A percentile compares a stretch with the other conserved stretches of the same genome.
Conservation (phyloP, 2,329 filamentous ascomycete genomes). For the Diaporthe sp. region DNA sequence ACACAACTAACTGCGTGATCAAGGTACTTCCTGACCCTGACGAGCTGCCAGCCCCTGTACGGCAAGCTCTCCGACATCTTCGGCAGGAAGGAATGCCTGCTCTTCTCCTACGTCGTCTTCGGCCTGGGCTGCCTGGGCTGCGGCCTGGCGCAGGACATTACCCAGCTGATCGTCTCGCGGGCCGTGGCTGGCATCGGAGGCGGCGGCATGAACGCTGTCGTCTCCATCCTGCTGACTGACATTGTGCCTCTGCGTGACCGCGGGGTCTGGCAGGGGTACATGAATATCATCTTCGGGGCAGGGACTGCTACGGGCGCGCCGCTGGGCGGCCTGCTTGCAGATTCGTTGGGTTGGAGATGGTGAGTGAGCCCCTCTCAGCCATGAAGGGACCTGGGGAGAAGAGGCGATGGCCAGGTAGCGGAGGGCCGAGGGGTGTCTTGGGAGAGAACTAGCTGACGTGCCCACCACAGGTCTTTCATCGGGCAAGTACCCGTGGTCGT, state of each 20-base stretch:
- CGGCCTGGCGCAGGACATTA: constrained; percentile 59
- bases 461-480: constrained; percentile 70
- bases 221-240: constrained; percentile 77
- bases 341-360: constrained; percentile 81
- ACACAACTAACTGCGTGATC: neutral
- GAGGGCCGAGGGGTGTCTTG: too few species aligned
- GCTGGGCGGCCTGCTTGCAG: constrained; percentile 76
- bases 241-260: constrained; percentile 75
- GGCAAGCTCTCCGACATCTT: constrained; percentile 62
- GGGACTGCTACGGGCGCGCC: constrained; percentile 78
- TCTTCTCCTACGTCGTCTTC: constrained; percentile 62
- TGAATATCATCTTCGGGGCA: constrained; percentile 77
- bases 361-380: constrained; percentile 45
- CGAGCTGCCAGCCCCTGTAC: constrained; percentile 80
- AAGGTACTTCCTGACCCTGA: constrained; percentile 78
- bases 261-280: constrained; percentile 77
- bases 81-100: constrained; percentile 72
- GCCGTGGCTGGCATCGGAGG: constrained; percentile 68
- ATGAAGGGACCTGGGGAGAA: too few species aligned
- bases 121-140: constrained; percentile 62
- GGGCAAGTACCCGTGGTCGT: constrained; percentile 76
- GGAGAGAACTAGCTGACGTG: constrained; percentile 21
- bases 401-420: too few species aligned
- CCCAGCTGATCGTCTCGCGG: constrained; percentile 52
- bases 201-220: constrained; percentile 77